Evolutionary conservation across 1,284 basidiomycete genomes (phyloP), one percentile per base, ranked within the genome.

Genomic region (Malassezia pachydermatis): DNA sequence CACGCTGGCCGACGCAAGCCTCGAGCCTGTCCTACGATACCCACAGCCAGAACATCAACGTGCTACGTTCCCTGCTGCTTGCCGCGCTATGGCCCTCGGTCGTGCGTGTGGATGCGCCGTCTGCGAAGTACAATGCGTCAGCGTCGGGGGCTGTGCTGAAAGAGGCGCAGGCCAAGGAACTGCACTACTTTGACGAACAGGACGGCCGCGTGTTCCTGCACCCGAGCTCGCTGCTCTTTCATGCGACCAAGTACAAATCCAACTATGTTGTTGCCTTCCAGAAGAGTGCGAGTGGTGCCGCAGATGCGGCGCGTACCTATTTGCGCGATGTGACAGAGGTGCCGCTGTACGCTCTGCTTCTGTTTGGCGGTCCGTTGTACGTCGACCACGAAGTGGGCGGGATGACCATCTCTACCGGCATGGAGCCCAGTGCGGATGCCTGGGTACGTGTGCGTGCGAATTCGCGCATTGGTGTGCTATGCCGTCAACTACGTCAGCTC

Each of bases 271-370:
- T 82, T 5, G 89, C 84, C 65, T 94, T 90, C 72, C 76, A 80
- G 60, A 86, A 88, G 73, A 80, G 83, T 49, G 78, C 81, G 74
- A 37, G 32, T 13, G 57, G 51, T 0, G 47, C 41, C 6, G 51
- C 47, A 11, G 23, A 42, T 7, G 52, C 58, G 11, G 81, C 77
- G 27, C 90, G 92, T 70, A 78, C 88, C 1, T 94, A 84, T 70
- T 65, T 95, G 59, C 78, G 87, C 41, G 89, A 90, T 72, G 87
- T 81, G 10, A 90, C 86, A 1, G 85, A 92, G 78, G 79, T 86
- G n/a, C 86, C 88, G 1, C 74, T 89, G 19, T 92, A 86, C 67
- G 84, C 81, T 1, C 73, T 92, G 17, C 72, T 94, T 35, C 75
- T 94, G 9, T 88, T 94, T 60, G 88, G 88, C 2, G 88, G 87